Conservation (phyloP, 495 filamentous ascomycete species). For the Penicillium goetzii region DNA sequence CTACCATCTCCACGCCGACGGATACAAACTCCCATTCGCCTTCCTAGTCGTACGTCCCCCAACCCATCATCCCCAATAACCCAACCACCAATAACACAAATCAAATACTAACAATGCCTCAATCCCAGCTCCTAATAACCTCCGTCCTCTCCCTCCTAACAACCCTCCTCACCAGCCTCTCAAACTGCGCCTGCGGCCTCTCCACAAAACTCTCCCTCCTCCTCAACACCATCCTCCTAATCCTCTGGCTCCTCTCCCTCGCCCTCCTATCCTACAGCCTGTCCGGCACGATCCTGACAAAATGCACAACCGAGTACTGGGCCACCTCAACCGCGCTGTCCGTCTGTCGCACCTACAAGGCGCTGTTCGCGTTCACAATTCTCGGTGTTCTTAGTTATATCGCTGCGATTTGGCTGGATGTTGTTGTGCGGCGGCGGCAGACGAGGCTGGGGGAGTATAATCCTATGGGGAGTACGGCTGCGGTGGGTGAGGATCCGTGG, state of each 20-base stretch:
- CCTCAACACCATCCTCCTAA: constrained; percentile 53
- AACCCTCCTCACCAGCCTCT: constrained; percentile 54
- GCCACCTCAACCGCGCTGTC: constrained; percentile 58
- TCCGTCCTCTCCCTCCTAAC: constrained; percentile 59
- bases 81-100: constrained; percentile 12
- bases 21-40: constrained; percentile 63
- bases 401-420: constrained; percentile 54
- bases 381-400: constrained; percentile 52
- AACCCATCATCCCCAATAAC: constrained; percentile 4
- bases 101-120: constrained; percentile 11
- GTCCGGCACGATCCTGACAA: constrained; percentile 58
- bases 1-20: constrained; percentile 57
- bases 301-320: constrained; percentile 60
- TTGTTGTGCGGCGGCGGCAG: constrained; percentile 48
- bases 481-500: constrained; percentile 30
- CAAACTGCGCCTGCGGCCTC: constrained; percentile 61
- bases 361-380: constrained; percentile 65
- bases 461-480: constrained; percentile 35
- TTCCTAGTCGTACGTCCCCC: constrained; percentile 60
- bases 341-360: constrained; percentile 68
- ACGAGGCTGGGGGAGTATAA: constrained; percentile 54
- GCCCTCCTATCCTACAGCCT: constrained; percentile 61
- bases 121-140: constrained; percentile 55
- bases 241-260: constrained; percentile 63
- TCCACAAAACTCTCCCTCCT: constrained; percentile 58